These are phyloP conservation scores for Saturnispora besseyi DNA, from an alignment of 805 yeast genomes.

Conservation along the genomic window DNA sequence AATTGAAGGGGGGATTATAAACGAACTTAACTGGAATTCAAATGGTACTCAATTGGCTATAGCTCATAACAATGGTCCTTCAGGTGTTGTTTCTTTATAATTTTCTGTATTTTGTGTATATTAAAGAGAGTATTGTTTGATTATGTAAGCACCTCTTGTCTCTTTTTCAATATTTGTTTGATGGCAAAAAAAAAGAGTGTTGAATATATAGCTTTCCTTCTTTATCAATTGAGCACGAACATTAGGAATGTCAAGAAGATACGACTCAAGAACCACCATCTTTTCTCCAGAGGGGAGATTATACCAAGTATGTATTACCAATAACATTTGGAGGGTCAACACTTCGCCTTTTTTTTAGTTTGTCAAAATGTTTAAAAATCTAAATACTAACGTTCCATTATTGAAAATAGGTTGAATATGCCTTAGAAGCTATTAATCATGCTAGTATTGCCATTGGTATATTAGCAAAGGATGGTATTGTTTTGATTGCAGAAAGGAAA, in stretches of 20 bases:
- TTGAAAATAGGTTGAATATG: slow-evolving; percentile 66
- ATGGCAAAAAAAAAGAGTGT: neutral
- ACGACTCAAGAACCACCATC: slow-evolving; percentile 97
- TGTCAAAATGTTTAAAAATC: too few species aligned
- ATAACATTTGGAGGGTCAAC: neutral
- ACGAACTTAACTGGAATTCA: neutral
- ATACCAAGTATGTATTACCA: slow-evolving; percentile 55
- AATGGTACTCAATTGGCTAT: neutral
- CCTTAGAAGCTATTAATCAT: slow-evolving; percentile 73
- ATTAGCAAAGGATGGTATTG: slow-evolving; percentile 77
- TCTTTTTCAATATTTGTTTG: neutral
- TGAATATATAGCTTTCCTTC: neutral
- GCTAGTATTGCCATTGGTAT: slow-evolving; percentile 81
- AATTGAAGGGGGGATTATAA: neutral
- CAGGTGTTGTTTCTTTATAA: neutral
- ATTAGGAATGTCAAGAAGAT: slow-evolving; percentile 73
- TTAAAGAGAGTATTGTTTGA: neutral
- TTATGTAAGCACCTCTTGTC: neutral
- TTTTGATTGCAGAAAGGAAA: slow-evolving; percentile 93
- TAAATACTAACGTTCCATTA: too few species aligned
- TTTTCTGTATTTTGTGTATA: neutral
- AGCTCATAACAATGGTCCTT: neutral
- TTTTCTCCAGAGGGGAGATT: slow-evolving; percentile 98
- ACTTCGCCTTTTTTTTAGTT: too few species aligned
- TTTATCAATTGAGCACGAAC: neutral